Conservation (phyloP, 306 rosid species). For the Vigna nakashimae region DNA sequence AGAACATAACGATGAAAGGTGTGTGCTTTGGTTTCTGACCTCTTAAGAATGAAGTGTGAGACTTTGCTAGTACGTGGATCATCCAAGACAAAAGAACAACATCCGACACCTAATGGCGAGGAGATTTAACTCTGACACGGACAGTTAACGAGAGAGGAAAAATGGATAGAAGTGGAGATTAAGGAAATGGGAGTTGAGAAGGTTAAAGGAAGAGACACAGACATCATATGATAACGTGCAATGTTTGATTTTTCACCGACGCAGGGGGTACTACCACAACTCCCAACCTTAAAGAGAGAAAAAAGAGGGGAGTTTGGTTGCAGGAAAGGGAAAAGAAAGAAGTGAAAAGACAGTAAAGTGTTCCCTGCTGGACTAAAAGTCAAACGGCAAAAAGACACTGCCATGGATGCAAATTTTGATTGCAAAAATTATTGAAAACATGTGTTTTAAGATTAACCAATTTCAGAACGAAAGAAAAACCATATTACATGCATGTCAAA, state of each 20-base stretch:
- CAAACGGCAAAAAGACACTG: slow-evolving; percentile 4
- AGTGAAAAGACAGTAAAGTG: slow-evolving; percentile 48
- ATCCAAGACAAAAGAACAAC: neutral
- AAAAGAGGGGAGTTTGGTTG: slow-evolving; percentile 41
- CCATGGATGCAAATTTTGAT: neutral
- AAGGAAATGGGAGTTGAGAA: slow-evolving; percentile 8
- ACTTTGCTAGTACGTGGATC: slow-evolving; percentile 31
- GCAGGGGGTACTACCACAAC: slow-evolving; percentile 21
- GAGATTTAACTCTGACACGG: slow-evolving; percentile 5
- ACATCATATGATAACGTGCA: slow-evolving; percentile 20
- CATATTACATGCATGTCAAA: neutral
- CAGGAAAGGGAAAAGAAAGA: slow-evolving; percentile 47
- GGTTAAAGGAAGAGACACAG: neutral
- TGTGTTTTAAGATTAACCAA: neutral
- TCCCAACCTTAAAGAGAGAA: slow-evolving; percentile 34
- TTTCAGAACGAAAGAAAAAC: neutral
- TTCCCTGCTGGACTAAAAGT: slow-evolving; percentile 8
- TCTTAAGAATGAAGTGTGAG: slow-evolving; percentile 32
- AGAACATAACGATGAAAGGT: neutral
- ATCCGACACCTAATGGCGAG: slow-evolving; percentile 5
- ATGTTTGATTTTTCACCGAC: slow-evolving; percentile 50
- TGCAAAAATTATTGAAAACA: neutral
- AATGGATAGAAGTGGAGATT: neutral
- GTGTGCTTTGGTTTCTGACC: slow-evolving; percentile 41
- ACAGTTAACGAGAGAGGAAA: neutral